phyloP scores from a whole-genome alignment of 108 stramenopile genomes.

The Nitzschia sp. region DNA sequence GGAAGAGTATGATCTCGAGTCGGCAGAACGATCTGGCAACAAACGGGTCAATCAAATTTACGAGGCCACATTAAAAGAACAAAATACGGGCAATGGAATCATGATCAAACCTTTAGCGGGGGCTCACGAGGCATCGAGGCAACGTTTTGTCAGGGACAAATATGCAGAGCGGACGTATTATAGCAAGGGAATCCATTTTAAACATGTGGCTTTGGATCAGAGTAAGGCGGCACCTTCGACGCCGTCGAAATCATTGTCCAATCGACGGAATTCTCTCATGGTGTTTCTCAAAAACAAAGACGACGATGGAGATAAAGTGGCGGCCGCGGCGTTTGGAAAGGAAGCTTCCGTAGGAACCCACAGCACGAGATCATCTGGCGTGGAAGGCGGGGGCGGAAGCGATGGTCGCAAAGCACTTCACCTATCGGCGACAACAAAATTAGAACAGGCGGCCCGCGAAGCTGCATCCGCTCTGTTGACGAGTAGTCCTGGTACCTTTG shows the following conservation, averaged over 20 bases:
- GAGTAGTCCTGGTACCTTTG: too few species aligned
- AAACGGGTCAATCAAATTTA: conserved; percentile 63
- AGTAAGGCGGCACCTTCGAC: not conserved
- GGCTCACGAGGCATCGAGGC: conserved; percentile 17
- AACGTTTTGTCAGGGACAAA: conserved; percentile 27
- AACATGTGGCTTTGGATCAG: conserved; percentile 1
- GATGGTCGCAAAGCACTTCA: too few species aligned
- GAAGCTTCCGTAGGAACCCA: conserved; percentile 8
- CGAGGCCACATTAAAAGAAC: conserved; percentile 52
- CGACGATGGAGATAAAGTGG: conserved; percentile 2
- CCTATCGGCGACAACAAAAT: too few species aligned
- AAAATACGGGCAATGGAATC: conserved; percentile 15
- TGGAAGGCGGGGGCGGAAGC: too few species aligned
- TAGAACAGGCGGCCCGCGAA: too few species aligned
- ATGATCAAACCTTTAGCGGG: conserved; percentile 27
- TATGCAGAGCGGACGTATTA: conserved; percentile 30
- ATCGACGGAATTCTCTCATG: conserved; percentile 2
- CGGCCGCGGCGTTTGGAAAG: not conserved
- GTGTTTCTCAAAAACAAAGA: conserved; percentile 9
- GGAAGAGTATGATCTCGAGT: conserved; percentile 58
- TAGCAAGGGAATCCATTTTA: conserved; percentile 13
- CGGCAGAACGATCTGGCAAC: conserved; percentile 73
- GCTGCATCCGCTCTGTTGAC: too few species aligned
- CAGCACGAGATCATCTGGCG: not conserved
- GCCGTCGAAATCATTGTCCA: not conserved